Evolutionary conservation across 2,329 filamentous ascomycete genomes (phyloP).

Genomic region (Fusarium xyrophilum): DNA sequence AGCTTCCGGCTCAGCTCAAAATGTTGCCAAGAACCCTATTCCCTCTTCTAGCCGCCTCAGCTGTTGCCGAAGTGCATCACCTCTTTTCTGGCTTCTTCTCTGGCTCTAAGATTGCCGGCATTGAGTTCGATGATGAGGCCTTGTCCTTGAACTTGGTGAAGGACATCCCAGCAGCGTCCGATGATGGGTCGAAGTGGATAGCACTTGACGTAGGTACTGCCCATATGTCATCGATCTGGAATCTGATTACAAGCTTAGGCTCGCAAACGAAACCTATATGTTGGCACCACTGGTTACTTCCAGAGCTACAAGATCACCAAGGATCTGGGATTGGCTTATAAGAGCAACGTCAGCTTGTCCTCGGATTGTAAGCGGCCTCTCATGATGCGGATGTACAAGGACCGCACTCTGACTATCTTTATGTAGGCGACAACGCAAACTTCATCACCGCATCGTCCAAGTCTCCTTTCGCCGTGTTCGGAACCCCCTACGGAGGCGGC

Average conservation of each 20-base stretch:
- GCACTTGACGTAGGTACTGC: neutral
- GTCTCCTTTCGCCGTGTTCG: neutral
- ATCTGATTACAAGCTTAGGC: too few relatives aligned
- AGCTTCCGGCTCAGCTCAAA: neutral
- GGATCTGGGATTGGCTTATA: fast-evolving
- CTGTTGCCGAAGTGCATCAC: neutral
- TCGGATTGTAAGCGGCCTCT: neutral
- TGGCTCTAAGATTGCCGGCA: fast-evolving
- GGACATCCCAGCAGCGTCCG: neutral
- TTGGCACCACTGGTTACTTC: neutral
- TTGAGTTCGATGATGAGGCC: neutral
- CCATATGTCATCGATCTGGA: too few relatives aligned
- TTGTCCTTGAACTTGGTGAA: fast-evolving
- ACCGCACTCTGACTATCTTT: too few relatives aligned
- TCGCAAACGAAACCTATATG: neutral
- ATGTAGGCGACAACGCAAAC: neutral
- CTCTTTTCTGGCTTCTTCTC: neutral
- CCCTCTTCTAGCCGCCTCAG: neutral
- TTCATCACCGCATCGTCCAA: neutral
- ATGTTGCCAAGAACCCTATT: neutral
- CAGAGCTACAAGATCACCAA: neutral
- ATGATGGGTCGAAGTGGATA: neutral
- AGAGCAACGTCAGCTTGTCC: neutral
- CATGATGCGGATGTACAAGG: too few relatives aligned
- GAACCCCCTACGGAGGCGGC: neutral